Conservation (phyloP, 345 rosid species). For the Eucalyptus pauciflora region DNA sequence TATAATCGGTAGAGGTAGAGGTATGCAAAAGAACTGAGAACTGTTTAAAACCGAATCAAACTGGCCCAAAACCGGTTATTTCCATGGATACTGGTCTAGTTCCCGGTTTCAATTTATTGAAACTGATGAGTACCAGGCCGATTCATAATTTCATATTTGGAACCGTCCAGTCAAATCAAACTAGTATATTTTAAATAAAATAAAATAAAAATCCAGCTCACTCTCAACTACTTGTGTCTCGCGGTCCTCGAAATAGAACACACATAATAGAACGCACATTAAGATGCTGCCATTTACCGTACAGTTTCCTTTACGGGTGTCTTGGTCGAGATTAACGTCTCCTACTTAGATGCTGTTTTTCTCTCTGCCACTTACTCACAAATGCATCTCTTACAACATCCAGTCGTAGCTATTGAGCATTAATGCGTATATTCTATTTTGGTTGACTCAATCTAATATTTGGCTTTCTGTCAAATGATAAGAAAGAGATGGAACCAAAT, state of each 20-base stretch:
- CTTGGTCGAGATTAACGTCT: no score
- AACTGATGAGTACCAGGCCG: fast-evolving
- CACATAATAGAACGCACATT: background rate
- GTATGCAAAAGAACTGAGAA: fast-evolving
- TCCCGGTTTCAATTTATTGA: fast-evolving
- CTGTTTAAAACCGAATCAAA: fast-evolving
- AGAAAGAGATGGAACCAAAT: background rate
- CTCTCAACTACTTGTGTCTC: background rate
- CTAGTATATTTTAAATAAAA: fast-evolving
- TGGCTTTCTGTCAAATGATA: background rate
- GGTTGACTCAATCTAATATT: background rate
- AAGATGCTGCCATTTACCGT: background rate
- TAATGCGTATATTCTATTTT: background rate
- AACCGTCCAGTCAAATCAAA: fast-evolving
- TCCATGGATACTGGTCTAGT: fast-evolving
- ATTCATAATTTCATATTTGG: fast-evolving
- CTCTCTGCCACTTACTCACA: no score
- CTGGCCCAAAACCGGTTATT: fast-evolving
- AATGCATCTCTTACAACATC: no score
- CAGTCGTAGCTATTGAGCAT: background rate
- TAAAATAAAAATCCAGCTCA: background rate
- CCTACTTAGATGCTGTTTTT: no score
- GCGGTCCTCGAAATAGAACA: background rate
- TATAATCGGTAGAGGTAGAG: background rate
- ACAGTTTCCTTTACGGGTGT: no score